Percentiles rank a stretch among this genome's conserved stretches.
phyloP scores from a whole-genome alignment of 176 grass and related monocot species.

The Ensete glaucum region DNA sequence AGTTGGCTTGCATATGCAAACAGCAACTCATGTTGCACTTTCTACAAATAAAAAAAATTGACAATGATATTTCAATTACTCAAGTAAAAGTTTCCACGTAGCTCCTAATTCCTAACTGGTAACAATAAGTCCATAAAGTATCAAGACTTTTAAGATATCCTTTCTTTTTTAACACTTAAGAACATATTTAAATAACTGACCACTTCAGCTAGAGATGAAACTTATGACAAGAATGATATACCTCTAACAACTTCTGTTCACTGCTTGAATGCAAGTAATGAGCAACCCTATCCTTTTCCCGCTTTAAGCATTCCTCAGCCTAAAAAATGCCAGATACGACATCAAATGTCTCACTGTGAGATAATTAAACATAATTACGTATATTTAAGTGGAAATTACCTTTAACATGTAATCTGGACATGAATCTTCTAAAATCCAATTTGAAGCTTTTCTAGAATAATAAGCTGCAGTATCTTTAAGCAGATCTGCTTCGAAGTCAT shows the following conservation, averaged over 20 bases:
- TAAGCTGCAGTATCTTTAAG: constrained; percentile 61
- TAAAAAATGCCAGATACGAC: not conserved
- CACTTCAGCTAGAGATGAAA: not conserved
- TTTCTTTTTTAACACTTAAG: not conserved
- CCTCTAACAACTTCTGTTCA: constrained; percentile 15
- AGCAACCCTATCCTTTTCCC: constrained; percentile 17
- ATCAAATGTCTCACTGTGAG: not conserved
- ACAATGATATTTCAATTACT: not conserved
- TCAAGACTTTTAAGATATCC: not conserved
- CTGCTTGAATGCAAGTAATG: constrained; percentile 17
- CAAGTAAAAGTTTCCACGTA: not conserved
- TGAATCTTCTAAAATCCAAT: constrained; percentile 36
- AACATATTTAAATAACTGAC: not conserved
- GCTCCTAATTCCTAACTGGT: too few species aligned
- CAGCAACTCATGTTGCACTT: constrained; percentile 90
- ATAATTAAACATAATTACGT: not conserved
- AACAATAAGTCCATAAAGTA: not conserved
- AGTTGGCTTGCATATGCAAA: constrained; percentile 75
- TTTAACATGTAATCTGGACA: constrained; percentile 79
- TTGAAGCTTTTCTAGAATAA: constrained; percentile 66
- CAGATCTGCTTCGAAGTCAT: constrained; percentile 81
- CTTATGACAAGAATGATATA: not conserved
- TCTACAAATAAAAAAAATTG: constrained; percentile 30
- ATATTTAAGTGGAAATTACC: constrained; percentile 19
- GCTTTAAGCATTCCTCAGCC: constrained; percentile 24